Percentiles rank a stretch among this genome's conserved stretches.
These are phyloP conservation scores for Mycosphaerella sp. DNA, from an alignment of 2,329 filamentous ascomycete genomes.

Conservation along the genomic window DNA sequence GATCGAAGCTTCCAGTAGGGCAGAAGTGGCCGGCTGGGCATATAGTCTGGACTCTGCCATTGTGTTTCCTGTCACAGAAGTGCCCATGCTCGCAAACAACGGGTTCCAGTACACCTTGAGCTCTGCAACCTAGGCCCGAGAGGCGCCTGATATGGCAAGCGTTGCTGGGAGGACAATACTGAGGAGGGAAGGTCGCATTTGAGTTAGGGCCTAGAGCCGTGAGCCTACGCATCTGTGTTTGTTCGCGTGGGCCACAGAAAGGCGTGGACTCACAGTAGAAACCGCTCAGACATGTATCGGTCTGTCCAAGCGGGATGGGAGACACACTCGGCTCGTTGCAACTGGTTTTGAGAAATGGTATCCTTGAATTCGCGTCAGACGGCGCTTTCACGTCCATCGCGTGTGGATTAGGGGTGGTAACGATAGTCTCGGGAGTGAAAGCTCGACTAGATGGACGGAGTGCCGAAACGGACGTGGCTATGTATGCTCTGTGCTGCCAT, in stretches of 20 bases:
- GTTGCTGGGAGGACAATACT: slow-evolving; percentile 30
- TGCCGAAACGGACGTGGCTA: background rate
- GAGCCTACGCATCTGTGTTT: background rate
- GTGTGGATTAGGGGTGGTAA: background rate
- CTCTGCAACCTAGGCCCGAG: slow-evolving; percentile 26
- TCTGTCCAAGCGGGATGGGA: background rate
- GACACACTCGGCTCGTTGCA: background rate
- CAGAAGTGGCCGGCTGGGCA: slow-evolving; percentile 50
- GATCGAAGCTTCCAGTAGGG: slow-evolving; percentile 44
- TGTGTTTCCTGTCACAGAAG: slow-evolving; percentile 40
- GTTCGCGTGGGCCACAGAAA: background rate
- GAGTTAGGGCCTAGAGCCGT: slow-evolving; percentile 25
- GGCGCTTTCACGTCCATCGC: background rate
- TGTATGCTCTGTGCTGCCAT: no score
- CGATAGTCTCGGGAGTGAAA: background rate
- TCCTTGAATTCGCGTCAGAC: background rate
- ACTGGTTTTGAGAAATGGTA: background rate
- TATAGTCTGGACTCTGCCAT: slow-evolving; percentile 36
- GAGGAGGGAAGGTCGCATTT: slow-evolving; percentile 26
- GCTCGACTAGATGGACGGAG: background rate
- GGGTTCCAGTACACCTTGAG: slow-evolving; percentile 44
- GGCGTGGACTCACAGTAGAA: background rate
- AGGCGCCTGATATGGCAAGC: slow-evolving; percentile 24
- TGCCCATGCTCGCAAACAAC: slow-evolving; percentile 46
- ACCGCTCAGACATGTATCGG: background rate